A percentile compares a stretch with the other conserved stretches of the same genome.
phyloP scores from a whole-genome alignment of 208 protist genomes.

The Leishmania tarentolae region DNA sequence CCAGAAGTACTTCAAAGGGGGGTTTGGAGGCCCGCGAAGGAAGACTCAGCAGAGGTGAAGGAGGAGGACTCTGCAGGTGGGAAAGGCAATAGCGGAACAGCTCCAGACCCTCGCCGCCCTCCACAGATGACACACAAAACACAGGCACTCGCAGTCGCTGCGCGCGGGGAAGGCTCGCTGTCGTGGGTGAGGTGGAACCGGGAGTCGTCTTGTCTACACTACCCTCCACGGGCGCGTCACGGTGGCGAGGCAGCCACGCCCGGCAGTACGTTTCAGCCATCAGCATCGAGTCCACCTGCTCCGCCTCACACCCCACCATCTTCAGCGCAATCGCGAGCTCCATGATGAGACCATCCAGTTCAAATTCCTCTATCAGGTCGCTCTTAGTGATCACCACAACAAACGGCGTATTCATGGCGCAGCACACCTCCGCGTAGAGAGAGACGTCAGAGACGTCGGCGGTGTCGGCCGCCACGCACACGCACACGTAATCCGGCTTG shows the following conservation, averaged over 20 bases:
- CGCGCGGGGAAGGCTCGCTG: slow-evolving; percentile 32
- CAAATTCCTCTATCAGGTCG: slow-evolving; percentile 92
- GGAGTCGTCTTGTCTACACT: not conserved
- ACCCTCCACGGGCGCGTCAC: slow-evolving; percentile 42
- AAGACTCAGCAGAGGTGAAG: slow-evolving; percentile 22
- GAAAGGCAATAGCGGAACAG: slow-evolving; percentile 54
- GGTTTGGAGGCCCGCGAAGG: slow-evolving; percentile 27
- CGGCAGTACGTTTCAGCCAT: slow-evolving; percentile 32
- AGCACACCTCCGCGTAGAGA: slow-evolving; percentile 92
- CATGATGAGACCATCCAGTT: slow-evolving; percentile 90
- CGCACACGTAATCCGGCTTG: slow-evolving; percentile 89
- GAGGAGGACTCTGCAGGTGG: slow-evolving; percentile 31
- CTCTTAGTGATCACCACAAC: slow-evolving; percentile 95
- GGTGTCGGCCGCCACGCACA: slow-evolving; percentile 65
- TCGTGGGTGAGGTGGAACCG: no score
- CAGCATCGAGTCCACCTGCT: slow-evolving; percentile 38
- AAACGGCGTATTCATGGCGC: slow-evolving; percentile 92
- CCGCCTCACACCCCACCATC: slow-evolving; percentile 40
- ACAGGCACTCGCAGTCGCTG: slow-evolving; percentile 52
- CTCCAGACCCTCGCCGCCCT: slow-evolving; percentile 49
- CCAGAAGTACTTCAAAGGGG: slow-evolving; percentile 85
- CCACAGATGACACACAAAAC: slow-evolving; percentile 67
- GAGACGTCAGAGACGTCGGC: slow-evolving; percentile 28
- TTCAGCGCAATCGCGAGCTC: slow-evolving; percentile 70
- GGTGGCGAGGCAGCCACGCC: slow-evolving; percentile 35